phyloP scores from a whole-genome alignment of 805 yeast genomes.

The Suhomyces faveliae region DNA sequence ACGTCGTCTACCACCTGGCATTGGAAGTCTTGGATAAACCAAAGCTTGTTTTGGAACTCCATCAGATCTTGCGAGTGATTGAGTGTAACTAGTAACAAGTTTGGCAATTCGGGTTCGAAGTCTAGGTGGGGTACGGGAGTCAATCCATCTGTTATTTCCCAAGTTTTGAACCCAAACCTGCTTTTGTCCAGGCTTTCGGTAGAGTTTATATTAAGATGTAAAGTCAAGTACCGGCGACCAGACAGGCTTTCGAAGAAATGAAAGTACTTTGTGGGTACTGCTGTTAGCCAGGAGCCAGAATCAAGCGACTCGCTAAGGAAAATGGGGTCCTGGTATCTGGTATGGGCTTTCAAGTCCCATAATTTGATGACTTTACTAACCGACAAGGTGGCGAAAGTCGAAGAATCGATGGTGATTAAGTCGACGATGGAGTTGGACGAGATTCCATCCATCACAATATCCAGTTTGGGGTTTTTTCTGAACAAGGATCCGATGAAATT shows the following conservation, averaged over 20 bases:
- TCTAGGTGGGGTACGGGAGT: constrained; percentile 13
- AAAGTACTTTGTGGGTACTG: constrained; percentile 32
- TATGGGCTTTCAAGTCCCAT: constrained; percentile 53
- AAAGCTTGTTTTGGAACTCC: constrained; percentile 20
- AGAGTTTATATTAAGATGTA: constrained; percentile 17
- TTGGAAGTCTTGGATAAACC: constrained; percentile 47
- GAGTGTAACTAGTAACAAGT: constrained; percentile 3
- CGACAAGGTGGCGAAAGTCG: constrained; percentile 49
- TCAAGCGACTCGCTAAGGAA: constrained; percentile 15
- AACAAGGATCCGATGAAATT: constrained; percentile 24
- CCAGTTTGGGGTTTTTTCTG: constrained; percentile 14
- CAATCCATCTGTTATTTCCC: constrained; percentile 17
- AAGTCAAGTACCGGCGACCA: constrained; percentile 15
- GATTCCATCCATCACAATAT: constrained; percentile 31
- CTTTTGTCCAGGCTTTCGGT: constrained; percentile 12
- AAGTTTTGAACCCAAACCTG: constrained; percentile 22
- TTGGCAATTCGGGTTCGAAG: constrained; percentile 20
- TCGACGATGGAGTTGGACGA: constrained; percentile 46
- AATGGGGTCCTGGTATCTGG: constrained; percentile 16
- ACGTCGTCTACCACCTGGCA: background rate
- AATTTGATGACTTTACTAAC: constrained; percentile 53
- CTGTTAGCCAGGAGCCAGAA: constrained; percentile 25
- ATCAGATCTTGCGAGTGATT: constrained; percentile 1
- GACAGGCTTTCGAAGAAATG: constrained; percentile 13
- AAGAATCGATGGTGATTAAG: constrained; percentile 34